Evolutionary conservation across 2,329 filamentous ascomycete genomes (phyloP), one percentile per base, ranked within the genome.

Genomic region (Fonsecaea multimorphosa): DNA sequence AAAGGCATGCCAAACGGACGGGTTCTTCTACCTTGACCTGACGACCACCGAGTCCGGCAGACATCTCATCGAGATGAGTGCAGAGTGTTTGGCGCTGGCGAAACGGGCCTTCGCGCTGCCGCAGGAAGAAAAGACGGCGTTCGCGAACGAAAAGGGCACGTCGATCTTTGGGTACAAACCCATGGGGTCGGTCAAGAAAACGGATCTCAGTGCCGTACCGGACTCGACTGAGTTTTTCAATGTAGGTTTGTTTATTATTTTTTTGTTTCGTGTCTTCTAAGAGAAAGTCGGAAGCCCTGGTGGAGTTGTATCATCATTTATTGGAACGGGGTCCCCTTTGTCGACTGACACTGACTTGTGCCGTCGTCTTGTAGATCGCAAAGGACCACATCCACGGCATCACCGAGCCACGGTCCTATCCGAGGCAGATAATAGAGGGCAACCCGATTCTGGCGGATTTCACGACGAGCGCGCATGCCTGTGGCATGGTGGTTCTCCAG

Each of bases 1-100:
- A 36, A 63, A 74, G 49, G 76, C 76, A 31, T 78, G 76, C n/a
- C 73, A 75, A 34, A 78, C 84, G 1, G 74, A 85, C 1, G 84
- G 84, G 1, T 86, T 86, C 76, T 86, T 86, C 75, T 86, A 86
- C 68, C 77, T 86, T 7, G 81, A 86, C 69, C 73, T 86, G 3
- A 74, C 76, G 27, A 72, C 72, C 54, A 73, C 72, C 1, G 63
- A 73, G 7, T 52, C 22, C 31, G 82, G 81, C 6, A 68, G 76
- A 12, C 69, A 71, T 0, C 71, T 85, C 2, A 74, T 85, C 0
- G 55, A 32, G 68, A 1, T 75, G 82, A 62, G 79, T 80, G 1
- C 77, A 46, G 61, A 73, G 1, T 71, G 86, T 2, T 85, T 85
- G 66, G 59, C 73, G 1, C 73, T 85, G 8, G 76, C 79, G 16